Evolutionary conservation across 1,284 basidiomycete species (phyloP).

Genomic region (Lentinula novae-zelandiae): DNA sequence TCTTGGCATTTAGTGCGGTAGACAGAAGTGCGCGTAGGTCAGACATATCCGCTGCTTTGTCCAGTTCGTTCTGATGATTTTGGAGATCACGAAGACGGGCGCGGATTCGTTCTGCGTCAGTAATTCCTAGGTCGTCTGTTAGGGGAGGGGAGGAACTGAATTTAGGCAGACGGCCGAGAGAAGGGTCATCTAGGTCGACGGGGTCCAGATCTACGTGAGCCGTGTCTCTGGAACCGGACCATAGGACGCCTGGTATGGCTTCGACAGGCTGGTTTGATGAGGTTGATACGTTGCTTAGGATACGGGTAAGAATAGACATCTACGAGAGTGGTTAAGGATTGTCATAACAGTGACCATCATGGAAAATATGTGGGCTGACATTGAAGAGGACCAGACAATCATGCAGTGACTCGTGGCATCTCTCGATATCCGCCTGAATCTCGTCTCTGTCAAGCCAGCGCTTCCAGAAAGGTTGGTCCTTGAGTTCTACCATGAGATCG

Average conservation of each 20-base stretch:
- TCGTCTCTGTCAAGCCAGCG: constrained; percentile 9
- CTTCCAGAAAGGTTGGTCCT: constrained; percentile 10
- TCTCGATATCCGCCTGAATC: constrained; percentile 8
- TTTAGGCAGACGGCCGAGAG: background rate
- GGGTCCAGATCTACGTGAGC: background rate
- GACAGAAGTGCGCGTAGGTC: constrained; percentile 7
- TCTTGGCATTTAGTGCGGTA: constrained; percentile 4
- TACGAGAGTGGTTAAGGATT: background rate
- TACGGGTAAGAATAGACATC: constrained; percentile 8
- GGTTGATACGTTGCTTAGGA: constrained; percentile 4
- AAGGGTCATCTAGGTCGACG: background rate
- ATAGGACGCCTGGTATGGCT: background rate
- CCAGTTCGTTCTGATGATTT: constrained; percentile 12
- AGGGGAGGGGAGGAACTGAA: background rate
- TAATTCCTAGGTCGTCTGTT: constrained; percentile 8
- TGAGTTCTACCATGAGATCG: constrained; percentile 3
- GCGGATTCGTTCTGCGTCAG: constrained; percentile 9
- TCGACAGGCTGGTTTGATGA: constrained; percentile 2
- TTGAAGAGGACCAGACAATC: constrained; percentile 14
- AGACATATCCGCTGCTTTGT: constrained; percentile 9
- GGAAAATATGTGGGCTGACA: constrained; percentile 1
- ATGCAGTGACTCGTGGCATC: constrained; percentile 9
- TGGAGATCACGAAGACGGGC: constrained; percentile 5
- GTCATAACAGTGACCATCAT: background rate
- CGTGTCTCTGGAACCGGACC: background rate